Evolutionary conservation across 306 rosid species (phyloP), one percentile per base, ranked within the genome.

Genomic region (Quercus ilex): DNA sequence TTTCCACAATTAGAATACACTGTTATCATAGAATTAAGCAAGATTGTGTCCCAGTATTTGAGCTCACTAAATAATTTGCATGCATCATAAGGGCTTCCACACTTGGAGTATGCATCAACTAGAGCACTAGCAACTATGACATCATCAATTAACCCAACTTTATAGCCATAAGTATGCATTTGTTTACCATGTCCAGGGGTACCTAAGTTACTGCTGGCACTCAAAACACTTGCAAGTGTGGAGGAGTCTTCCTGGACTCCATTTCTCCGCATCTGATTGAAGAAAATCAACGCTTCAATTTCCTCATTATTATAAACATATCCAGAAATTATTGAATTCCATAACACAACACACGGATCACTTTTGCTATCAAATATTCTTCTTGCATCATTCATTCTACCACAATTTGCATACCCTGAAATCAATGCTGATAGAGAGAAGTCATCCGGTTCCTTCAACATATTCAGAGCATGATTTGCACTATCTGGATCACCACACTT

Each of bases 301-400:
- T 74, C 88, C 77, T 91, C 93, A 55, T 87, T 82, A 63, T 80
- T 90, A 77, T 68, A 71, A 38, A 90, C 89, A 78, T 86, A 88
- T 65, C 97, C 97, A 2, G 97, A 86, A 75, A 93, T 90, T 79
- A 93, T 75, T 4, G 97, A 85, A 80, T 91, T 93, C 94, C 97
- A 91, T 76, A 91, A 46, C 28, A 83, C 90, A 69, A 69, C 33
- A 86, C 89, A 84, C 1, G 91, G 91, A 80, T 69, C 65, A 53
- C 52, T 72, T 83, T 38, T 90, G 6, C 70, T 52, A 57, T 88
- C 81, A 74, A 93, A 93, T 76, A 90, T 79, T 75, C 84, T 83
- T 80, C 89, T 91, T 20, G 98, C 98, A 30, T 91, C 98, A 25
- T 59, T 26, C 92, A 90, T 88, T 79, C 91, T 86, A 18, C 94